Evolutionary conservation across 495 filamentous ascomycete species (phyloP).

Genomic region (Trichoderma asperelloides): DNA sequence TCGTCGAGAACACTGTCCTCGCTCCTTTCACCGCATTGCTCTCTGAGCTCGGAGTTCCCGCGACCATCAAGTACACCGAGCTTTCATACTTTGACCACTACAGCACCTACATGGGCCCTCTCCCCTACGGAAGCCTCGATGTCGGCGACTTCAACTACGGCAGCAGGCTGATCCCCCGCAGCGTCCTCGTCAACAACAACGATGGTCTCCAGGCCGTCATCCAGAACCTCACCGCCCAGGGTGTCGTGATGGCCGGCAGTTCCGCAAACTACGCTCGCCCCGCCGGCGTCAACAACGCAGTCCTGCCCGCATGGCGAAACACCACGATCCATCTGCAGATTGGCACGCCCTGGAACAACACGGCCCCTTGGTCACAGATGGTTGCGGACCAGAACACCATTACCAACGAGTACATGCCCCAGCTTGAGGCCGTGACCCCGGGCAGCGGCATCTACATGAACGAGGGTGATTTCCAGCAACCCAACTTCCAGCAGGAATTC

Average conservation of each 20-base stretch:
- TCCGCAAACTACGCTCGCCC: background rate
- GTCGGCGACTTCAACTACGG: constrained; percentile 46
- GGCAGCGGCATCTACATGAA: constrained; percentile 37
- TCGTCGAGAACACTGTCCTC: background rate
- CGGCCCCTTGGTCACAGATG: constrained; percentile 1
- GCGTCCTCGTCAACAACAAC: constrained; percentile 28
- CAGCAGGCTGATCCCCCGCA: constrained; percentile 50
- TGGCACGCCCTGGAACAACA: constrained; percentile 11
- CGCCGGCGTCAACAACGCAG: constrained; percentile 32
- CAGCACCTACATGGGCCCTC: constrained; percentile 32
- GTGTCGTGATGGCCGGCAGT: constrained; percentile 23
- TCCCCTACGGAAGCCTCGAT: constrained; percentile 31
- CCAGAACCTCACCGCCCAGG: background rate
- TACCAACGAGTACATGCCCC: constrained; percentile 25
- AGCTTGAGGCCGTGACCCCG: constrained; percentile 27
- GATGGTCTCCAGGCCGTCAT: background rate
- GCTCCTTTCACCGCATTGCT: background rate
- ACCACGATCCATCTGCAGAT: constrained; percentile 19
- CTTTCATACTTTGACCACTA: constrained; percentile 37
- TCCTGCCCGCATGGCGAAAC: constrained; percentile 39
- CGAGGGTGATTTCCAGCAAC: constrained; percentile 39
- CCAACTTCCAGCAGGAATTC: constrained; percentile 41
- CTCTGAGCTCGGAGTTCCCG: background rate
- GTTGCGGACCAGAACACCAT: constrained; percentile 20
- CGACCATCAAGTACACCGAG: constrained; percentile 23